These are phyloP conservation scores for Neonectria sp. DNA, from an alignment of 2,329 filamentous ascomycete genomes.

Conservation along the genomic window DNA sequence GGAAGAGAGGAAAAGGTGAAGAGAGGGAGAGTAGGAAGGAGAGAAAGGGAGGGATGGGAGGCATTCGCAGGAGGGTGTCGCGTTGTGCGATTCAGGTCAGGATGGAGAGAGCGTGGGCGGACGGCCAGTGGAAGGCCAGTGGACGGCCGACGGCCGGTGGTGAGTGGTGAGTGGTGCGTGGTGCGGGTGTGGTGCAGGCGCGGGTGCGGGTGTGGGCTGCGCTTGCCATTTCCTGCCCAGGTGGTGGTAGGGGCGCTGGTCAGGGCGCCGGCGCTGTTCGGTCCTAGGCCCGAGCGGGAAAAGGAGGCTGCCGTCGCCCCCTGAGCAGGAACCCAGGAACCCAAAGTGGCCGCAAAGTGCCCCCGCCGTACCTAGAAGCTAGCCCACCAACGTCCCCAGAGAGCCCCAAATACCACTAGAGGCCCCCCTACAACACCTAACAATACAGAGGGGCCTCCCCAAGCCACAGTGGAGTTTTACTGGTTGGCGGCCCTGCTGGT, in stretches of 20 bases:
- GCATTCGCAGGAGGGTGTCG: constrained; percentile 39
- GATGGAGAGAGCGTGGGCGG: constrained; percentile 28
- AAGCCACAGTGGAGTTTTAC: constrained; percentile 41
- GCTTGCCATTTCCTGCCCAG: constrained; percentile 6
- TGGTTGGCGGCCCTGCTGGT: constrained; percentile 35
- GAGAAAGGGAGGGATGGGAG: constrained; percentile 29
- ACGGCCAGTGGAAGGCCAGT: constrained; percentile 22
- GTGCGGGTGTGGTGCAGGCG: constrained; percentile 40
- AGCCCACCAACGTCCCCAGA: constrained; percentile 9
- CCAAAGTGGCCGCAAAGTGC: constrained; percentile 11
- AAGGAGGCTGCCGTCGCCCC: constrained; percentile 29
- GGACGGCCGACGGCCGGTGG: constrained; percentile 8
- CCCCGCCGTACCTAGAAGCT: constrained; percentile 12
- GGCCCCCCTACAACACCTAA: constrained; percentile 14
- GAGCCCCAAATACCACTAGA: constrained; percentile 6
- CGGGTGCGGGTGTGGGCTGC: constrained; percentile 26
- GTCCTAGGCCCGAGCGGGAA: constrained; percentile 29
- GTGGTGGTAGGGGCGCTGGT: constrained; percentile 28
- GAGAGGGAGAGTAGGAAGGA: constrained; percentile 28
- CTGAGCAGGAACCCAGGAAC: constrained; percentile 6
- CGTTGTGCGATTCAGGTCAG: constrained; percentile 36
- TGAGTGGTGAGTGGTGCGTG: constrained; percentile 16
- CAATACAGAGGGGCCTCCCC: constrained; percentile 28
- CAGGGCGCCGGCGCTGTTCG: constrained; percentile 6
- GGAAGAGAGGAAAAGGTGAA: constrained; percentile 34